Conservation (phyloP, 148 eudicot genomes). For the Limonium bicolor region DNA sequence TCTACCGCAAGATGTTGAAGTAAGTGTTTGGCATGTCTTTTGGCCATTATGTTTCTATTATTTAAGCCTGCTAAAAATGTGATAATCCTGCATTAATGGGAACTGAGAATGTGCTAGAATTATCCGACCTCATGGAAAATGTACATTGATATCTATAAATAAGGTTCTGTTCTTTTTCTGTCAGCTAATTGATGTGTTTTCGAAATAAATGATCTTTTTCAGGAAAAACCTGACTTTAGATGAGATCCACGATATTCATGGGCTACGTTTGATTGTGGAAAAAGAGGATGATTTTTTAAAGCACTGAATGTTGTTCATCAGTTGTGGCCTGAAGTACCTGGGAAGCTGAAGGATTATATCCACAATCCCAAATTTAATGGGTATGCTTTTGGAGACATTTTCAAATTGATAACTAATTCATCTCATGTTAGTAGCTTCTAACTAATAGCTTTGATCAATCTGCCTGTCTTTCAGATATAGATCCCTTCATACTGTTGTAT, state of each 20-base stretch:
- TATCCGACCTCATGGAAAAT: no score
- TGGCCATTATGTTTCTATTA: no score
- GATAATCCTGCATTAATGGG: no score
- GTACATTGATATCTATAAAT: no score
- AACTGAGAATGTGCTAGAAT: no score
- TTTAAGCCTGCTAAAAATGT: no score
- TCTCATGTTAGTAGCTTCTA: background rate
- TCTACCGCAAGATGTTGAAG: constrained; percentile 84
- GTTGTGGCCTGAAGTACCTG: constrained; percentile 86
- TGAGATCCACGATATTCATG: constrained; percentile 85
- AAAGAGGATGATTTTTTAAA: constrained; percentile 69
- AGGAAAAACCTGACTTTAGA: constrained; percentile 80
- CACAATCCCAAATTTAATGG: constrained; percentile 71
- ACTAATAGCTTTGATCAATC: background rate
- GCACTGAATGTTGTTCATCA: constrained; percentile 62
- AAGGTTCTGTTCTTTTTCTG: no score
- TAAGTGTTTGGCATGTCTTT: no score
- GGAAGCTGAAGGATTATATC: constrained; percentile 81
- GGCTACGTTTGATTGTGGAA: constrained; percentile 83
- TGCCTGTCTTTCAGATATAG: constrained; percentile 35
- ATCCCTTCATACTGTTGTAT: constrained; percentile 85
- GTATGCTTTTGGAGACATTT: constrained; percentile 28
- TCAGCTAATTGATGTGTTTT: no score
- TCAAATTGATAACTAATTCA: background rate
- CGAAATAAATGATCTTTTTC: constrained; percentile 10